Evolutionary conservation across 2,329 filamentous ascomycete genomes (phyloP), one percentile per base, ranked within the genome.

Genomic region (Claviceps africana): DNA sequence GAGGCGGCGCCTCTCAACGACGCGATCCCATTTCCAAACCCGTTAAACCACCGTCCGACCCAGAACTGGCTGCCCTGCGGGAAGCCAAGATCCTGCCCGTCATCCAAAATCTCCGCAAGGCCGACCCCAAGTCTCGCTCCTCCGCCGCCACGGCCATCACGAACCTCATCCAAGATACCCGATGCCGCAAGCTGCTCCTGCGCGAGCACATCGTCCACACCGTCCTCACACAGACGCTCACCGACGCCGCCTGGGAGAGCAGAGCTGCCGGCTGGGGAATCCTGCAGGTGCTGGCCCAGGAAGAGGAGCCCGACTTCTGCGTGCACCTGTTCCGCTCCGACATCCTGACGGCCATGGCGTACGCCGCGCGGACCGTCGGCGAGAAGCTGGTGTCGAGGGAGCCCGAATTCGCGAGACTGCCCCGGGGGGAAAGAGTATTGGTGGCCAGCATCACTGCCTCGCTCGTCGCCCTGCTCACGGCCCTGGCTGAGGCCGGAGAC

Each of bases 181-280:
- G 72, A 58, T 83, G 78, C 60, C 74, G 82, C 56, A 85, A 84
- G 65, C 64, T 86, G 52, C 72, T 86, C 22, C 68, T 85, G 54
- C 72, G 81, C 22, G 82, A 86, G 65, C 79, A 83, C 64, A 72
- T 86, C 57, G 80, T 85, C 44, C 75, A 75, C 58, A 76, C 77
- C 50, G 64, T 86, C 44, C 72, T 85, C 54, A 79, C 74, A 33
- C 78, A 84, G 68, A 83, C 79, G 31, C 66, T 85, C 52, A 81
- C 79, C 25, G 82, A 86, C 61, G 68, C 74, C 39, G 78, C 73
- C 53, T 69, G 83, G 50, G 81, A 85, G 65, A 80, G 79, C 58
- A 73, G 78, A 47, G 77, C 80, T 44, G 78, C 81, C 21, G 82
- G 80, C n/a, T 86, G 82, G 82, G 76, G 77, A 13, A 82, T 85